phyloP scores from a whole-genome alignment of 75 land plant species.

The Selaginella moellendorffii region DNA sequence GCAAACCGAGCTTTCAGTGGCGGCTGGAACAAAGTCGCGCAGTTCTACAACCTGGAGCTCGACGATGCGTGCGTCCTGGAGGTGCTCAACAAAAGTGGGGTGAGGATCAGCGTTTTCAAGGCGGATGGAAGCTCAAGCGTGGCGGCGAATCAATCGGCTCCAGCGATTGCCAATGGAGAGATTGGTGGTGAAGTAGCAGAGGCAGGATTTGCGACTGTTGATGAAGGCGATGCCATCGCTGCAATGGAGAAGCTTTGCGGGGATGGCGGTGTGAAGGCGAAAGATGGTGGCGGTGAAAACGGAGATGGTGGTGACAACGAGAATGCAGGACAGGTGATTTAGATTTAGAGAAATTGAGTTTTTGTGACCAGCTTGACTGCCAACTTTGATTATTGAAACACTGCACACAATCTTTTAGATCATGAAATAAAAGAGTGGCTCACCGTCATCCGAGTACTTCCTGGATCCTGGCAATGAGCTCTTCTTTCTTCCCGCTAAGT shows the following conservation, averaged over 20 bases:
- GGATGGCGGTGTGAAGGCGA: neutral
- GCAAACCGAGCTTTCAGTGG: neutral
- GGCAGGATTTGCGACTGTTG: neutral
- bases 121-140: conserved; percentile 1
- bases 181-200: neutral
- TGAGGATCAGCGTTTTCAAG: neutral
- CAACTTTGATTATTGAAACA: neutral
- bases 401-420: neutral
- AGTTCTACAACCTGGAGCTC: neutral
- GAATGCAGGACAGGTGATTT: neutral
- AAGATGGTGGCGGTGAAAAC: neutral
- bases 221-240: neutral
- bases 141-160: neutral
- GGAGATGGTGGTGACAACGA: neutral
- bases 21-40: neutral
- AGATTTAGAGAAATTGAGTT: conserved; percentile 1
- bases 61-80: neutral
- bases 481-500: neutral
- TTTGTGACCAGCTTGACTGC: neutral
- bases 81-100: neutral
- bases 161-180: neutral
- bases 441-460: neutral
- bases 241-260: neutral
- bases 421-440: conserved; percentile 1
- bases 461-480: neutral